Evolutionary conservation across 2,329 filamentous ascomycete genomes (phyloP).

Genomic region (Botryotinia convoluta): DNA sequence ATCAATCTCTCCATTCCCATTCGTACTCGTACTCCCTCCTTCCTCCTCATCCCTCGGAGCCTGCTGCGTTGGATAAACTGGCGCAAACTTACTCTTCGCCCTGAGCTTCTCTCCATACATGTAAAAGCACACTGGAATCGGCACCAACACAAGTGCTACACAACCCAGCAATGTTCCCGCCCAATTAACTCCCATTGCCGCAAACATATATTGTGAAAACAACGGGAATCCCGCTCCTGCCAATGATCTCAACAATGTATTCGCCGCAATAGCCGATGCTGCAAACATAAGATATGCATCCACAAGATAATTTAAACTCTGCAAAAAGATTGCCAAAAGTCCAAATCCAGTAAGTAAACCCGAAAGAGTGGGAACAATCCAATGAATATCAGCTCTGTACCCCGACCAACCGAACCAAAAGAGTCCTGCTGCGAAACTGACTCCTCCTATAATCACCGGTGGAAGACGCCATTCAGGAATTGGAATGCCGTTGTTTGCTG

Average conservation of each 20-base stretch:
- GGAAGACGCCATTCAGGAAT: constrained; percentile 67
- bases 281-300: constrained; percentile 63
- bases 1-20: constrained; percentile 28
- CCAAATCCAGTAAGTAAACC: constrained; percentile 69
- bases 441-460: constrained; percentile 57
- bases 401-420: constrained; percentile 78
- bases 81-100: constrained; percentile 52
- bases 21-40: neutral
- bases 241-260: constrained; percentile 75
- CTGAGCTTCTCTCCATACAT: constrained; percentile 58
- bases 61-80: neutral
- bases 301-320: constrained; percentile 76
- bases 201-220: constrained; percentile 70
- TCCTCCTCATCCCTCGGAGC: neutral
- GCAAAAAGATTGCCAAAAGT: constrained; percentile 79
- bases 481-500: constrained; percentile 63
- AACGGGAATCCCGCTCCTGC: constrained; percentile 78
- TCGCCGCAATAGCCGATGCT: constrained; percentile 78
- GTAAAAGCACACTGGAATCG: constrained; percentile 63
- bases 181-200: constrained; percentile 60
- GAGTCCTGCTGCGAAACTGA: constrained; percentile 61
- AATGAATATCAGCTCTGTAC: constrained; percentile 51
- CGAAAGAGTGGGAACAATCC: constrained; percentile 61
- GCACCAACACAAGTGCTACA: constrained; percentile 55
- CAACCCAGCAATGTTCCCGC: constrained; percentile 60